These are phyloP conservation scores for Metschnikowia kofuensis DNA, from an alignment of 805 yeast genomes.

Conservation along the genomic window DNA sequence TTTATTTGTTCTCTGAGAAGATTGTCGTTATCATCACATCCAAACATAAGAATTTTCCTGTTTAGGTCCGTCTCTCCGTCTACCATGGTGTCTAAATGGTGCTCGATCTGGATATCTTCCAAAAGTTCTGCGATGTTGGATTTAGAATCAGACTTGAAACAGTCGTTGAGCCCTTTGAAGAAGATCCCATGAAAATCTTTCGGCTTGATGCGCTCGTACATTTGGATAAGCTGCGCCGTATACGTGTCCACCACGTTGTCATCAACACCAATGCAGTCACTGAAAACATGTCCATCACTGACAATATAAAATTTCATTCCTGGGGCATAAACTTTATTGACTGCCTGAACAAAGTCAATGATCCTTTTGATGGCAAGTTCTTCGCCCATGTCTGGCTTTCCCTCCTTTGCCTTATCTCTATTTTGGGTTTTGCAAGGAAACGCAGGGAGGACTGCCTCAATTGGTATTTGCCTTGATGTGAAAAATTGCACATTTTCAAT, in stretches of 20 bases:
- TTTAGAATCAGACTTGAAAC: conserved; percentile 25
- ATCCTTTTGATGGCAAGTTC: conserved; percentile 33
- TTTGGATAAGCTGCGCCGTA: conserved; percentile 41
- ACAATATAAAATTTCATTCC: conserved; percentile 57
- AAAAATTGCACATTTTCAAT: conserved; percentile 43
- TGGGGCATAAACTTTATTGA: conserved; percentile 45
- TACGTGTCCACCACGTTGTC: conserved; percentile 51
- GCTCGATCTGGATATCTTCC: conserved; percentile 24
- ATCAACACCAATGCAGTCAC: conserved; percentile 62
- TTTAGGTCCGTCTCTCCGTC: conserved; percentile 34
- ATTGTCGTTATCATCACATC: conserved; percentile 40
- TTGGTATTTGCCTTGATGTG: conserved; percentile 44
- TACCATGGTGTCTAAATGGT: conserved; percentile 32
- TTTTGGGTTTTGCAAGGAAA: conserved; percentile 67
- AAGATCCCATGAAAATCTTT: conserved; percentile 25
- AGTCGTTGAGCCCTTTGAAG: conserved; percentile 36
- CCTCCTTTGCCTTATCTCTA: conserved; percentile 46
- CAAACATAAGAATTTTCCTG: conserved; percentile 33
- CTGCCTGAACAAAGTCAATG: conserved; percentile 27
- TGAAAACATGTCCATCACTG: conserved; percentile 64
- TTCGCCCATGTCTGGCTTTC: conserved; percentile 53
- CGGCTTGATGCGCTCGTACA: conserved; percentile 38
- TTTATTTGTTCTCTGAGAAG: conserved; percentile 32
- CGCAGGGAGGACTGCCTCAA: conserved; percentile 61
- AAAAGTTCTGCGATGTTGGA: conserved; percentile 17